A percentile compares a stretch with the other conserved stretches of the same genome.
phyloP scores from a whole-genome alignment of 2,329 filamentous ascomycete genomes.

The Neonectria coccinea region DNA sequence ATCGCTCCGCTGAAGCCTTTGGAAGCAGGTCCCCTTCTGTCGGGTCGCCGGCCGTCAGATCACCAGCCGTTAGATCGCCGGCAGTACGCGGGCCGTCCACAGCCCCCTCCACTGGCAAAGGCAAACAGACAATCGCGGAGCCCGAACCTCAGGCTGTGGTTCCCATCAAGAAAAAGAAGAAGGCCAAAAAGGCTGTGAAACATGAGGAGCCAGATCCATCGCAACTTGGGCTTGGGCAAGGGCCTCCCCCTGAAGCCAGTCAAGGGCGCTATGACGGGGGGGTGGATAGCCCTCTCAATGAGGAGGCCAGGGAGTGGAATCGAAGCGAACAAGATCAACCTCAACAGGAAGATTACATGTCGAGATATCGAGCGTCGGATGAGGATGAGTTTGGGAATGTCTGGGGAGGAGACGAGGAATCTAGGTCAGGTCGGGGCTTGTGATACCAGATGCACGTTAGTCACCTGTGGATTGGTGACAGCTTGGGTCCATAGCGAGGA shows the following conservation, averaged over 20 bases:
- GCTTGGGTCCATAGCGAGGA: slow-evolving; percentile 43
- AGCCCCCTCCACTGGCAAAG: slow-evolving; percentile 33
- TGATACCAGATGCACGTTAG: slow-evolving; percentile 35
- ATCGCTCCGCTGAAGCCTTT: slow-evolving; percentile 54
- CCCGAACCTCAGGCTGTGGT: slow-evolving; percentile 47
- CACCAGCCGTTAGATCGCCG: slow-evolving; percentile 38
- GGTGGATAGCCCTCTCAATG: slow-evolving; percentile 35
- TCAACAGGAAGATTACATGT: slow-evolving; percentile 26
- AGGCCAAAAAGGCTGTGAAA: slow-evolving; percentile 50
- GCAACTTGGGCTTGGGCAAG: slow-evolving; percentile 43
- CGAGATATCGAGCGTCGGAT: slow-evolving; percentile 50
- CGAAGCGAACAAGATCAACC: slow-evolving; percentile 22
- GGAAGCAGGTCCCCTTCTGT: slow-evolving; percentile 45
- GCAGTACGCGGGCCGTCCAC: slow-evolving; percentile 24
- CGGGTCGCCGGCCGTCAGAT: slow-evolving; percentile 34
- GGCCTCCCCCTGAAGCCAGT: slow-evolving; percentile 33
- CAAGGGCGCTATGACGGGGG: slow-evolving; percentile 37
- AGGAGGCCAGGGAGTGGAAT: slow-evolving; percentile 34
- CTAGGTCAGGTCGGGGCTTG: slow-evolving; percentile 35
- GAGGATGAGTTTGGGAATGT: slow-evolving; percentile 61
- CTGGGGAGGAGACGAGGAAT: slow-evolving; percentile 52
- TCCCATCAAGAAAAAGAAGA: slow-evolving; percentile 55
- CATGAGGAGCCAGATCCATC: slow-evolving; percentile 50
- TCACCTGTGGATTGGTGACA: slow-evolving; percentile 21
- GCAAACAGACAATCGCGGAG: slow-evolving; percentile 40